phyloP scores from a whole-genome alignment of 1,284 basidiomycete species.

The Ganoderma sinense region DNA sequence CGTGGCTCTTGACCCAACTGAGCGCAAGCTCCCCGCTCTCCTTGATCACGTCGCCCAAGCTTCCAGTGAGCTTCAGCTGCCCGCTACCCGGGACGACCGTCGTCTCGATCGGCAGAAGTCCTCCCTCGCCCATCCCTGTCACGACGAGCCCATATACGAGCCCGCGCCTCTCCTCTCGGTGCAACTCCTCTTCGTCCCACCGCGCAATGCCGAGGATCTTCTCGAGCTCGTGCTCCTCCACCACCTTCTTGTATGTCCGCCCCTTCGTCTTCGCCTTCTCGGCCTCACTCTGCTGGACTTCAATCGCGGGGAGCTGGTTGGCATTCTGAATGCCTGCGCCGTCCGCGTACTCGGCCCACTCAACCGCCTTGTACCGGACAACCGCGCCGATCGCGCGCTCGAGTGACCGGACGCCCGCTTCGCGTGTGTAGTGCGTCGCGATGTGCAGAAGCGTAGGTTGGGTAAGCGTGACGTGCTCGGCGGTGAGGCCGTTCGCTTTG shows the following conservation, averaged over 20 bases:
- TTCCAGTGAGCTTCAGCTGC: slow-evolving; percentile 80
- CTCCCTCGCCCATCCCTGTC: slow-evolving; percentile 88
- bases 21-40: slow-evolving; percentile 90
- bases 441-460: slow-evolving; percentile 78
- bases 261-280: slow-evolving; percentile 8
- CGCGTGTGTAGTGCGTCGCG: slow-evolving; percentile 82
- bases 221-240: slow-evolving; percentile 82
- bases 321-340: slow-evolving; percentile 35
- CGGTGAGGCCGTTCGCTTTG: slow-evolving; percentile 69
- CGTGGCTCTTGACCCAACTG: slow-evolving; percentile 87
- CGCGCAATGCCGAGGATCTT: slow-evolving; percentile 84
- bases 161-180: slow-evolving; percentile 72
- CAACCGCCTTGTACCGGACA: slow-evolving; percentile 87
- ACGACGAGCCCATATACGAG: slow-evolving; percentile 91
- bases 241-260: slow-evolving; percentile 62
- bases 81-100: slow-evolving; percentile 78
- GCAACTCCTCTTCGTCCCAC: slow-evolving; percentile 83
- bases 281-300: slow-evolving; percentile 3
- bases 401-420: slow-evolving; percentile 92
- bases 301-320: slow-evolving; percentile 12
- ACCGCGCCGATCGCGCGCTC: slow-evolving; percentile 90
- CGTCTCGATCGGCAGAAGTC: slow-evolving; percentile 85
- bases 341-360: slow-evolving; percentile 83
- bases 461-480: slow-evolving; percentile 46
- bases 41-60: slow-evolving; percentile 86